phyloP scores from a whole-genome alignment of 345 rosid species.

The Aquilaria malaccensis region DNA sequence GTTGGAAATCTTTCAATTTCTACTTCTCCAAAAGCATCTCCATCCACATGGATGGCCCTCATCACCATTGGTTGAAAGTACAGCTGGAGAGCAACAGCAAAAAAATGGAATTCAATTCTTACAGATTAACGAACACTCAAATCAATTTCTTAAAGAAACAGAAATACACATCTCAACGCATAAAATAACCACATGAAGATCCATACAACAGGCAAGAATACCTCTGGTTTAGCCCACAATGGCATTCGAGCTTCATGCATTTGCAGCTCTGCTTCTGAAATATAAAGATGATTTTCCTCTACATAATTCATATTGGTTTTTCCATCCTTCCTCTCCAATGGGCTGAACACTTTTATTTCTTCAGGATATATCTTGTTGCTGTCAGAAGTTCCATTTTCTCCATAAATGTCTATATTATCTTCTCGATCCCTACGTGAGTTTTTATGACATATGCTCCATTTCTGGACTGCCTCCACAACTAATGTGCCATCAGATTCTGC shows the following conservation, averaged over 20 bases:
- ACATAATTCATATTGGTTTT: conserved; percentile 28
- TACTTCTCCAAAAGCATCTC: conserved; percentile 37
- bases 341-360: conserved; percentile 35
- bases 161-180: background rate
- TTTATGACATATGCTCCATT: conserved; percentile 82
- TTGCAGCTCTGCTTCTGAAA: conserved; percentile 79
- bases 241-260: conserved; percentile 45
- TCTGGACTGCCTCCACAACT: conserved; percentile 63
- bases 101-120: conserved; percentile 13
- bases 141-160: background rate
- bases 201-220: conserved; percentile 19
- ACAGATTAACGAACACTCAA: background rate
- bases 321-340: conserved; percentile 24
- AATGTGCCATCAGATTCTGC: conserved; percentile 55
- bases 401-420: conserved; percentile 75
- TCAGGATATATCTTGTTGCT: conserved; percentile 72
- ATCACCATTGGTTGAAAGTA: conserved; percentile 46
- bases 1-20: conserved; percentile 61
- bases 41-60: conserved; percentile 25
- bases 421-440: conserved; percentile 63
- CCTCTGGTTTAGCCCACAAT: conserved; percentile 74
- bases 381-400: conserved; percentile 60
- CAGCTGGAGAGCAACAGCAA: conserved; percentile 35
- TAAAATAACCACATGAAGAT: conserved; percentile 8
- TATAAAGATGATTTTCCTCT: conserved; percentile 61